Conservation (phyloP, 164 flowering plant genomes). For the Annona cherimola region DNA sequence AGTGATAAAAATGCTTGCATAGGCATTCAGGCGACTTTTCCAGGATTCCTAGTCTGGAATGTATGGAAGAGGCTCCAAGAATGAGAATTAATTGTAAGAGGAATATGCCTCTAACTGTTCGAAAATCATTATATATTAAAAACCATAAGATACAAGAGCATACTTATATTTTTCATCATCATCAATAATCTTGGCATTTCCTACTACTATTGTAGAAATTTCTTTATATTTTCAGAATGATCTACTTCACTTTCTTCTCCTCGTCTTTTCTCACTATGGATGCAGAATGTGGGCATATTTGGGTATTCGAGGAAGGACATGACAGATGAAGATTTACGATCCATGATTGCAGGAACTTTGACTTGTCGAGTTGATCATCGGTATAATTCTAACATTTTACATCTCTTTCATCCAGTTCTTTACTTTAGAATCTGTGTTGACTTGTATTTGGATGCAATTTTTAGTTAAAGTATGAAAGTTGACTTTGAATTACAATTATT, state of each 20-base stretch:
- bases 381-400: conserved; percentile 26
- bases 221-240: too few relatives aligned
- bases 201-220: too few relatives aligned
- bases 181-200: too few relatives aligned
- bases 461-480: background rate
- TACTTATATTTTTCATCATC: too few relatives aligned
- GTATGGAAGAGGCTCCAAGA: too few relatives aligned
- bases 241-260: background rate
- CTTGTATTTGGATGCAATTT: background rate
- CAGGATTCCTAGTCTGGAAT: too few relatives aligned
- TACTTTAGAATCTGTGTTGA: conserved; percentile 1
- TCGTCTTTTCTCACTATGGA: conserved; percentile 1
- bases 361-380: conserved; percentile 68
- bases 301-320: conserved; percentile 50
- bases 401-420: background rate
- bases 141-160: too few relatives aligned
- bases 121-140: too few relatives aligned
- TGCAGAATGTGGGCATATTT: conserved; percentile 53
- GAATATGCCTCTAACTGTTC: too few relatives aligned
- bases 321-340: conserved; percentile 57
- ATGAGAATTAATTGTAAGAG: too few relatives aligned
- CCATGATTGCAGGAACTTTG: conserved; percentile 41
- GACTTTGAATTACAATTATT: background rate
- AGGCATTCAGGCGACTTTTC: too few relatives aligned
- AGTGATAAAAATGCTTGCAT: too few relatives aligned